Evolutionary conservation across 2,329 filamentous ascomycete species (phyloP), one percentile per base, ranked within the genome.

Genomic region (Coniochaeta prunicola): DNA sequence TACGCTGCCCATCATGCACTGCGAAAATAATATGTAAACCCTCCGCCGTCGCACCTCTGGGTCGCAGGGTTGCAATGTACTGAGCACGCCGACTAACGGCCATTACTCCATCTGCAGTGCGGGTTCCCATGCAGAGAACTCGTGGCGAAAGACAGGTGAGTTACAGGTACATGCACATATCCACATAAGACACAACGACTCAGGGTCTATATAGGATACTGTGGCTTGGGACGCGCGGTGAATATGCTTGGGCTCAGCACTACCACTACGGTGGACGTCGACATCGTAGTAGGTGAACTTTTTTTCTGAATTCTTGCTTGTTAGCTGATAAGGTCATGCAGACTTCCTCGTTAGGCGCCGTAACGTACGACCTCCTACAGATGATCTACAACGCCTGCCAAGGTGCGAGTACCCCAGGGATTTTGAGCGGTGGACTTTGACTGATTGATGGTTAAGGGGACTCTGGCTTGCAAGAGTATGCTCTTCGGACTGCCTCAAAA

Each of bases 261-360:
- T 3, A 69, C 76, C 2, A 71, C 75, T 6, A 73, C 79, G 1
- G 66, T 93, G 15, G 80, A 89, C 57, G 71, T 96, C 36, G 91
- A 96, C 71, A 89, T 89, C 63, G 79, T 92, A 58, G 86, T 88
- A 73, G 65, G 83, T 73, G 55, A 13, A 58, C 17, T 56, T 21
- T 3, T 12, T 15, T 24, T n/a, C n/a, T 6, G 28, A 53, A 57
- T 10, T 10, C 53, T 38, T 58, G 38, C 60, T 60, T 66, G 66
- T 62, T 17, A 53, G 8, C 3, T 28, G 50, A 12, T 26, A 5
- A 34, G 12, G 19, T 15, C 63, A 26, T 21, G n/a, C 45, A 89
- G 87, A 83, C 89, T 26, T 91, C 93, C 0, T 97, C 93, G 0
- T 74, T 97, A 5, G 94, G 93, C 19, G 85, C 85, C 9, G 69